Evolutionary conservation across 148 eudicot genomes (phyloP).

Genomic region (Nyssa sinensis): DNA sequence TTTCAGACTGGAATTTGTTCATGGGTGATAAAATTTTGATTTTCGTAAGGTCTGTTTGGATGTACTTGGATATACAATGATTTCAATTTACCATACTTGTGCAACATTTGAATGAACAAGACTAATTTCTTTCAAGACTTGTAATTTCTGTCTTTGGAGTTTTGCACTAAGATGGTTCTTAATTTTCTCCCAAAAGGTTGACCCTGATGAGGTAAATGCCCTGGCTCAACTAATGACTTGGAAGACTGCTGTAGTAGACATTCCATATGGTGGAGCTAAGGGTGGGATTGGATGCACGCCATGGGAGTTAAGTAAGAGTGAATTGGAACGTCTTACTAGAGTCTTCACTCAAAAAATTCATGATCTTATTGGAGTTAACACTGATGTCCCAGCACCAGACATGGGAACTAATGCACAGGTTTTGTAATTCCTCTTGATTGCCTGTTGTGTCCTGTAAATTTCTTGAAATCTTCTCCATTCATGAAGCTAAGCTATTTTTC

Average conservation of each 20-base stretch:
- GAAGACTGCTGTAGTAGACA: constrained; percentile 59
- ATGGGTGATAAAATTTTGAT: neutral
- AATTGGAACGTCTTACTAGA: constrained; percentile 59
- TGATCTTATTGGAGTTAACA: constrained; percentile 46
- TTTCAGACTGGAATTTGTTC: neutral
- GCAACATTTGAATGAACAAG: neutral
- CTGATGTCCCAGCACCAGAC: constrained; percentile 57
- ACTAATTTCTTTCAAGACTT: neutral
- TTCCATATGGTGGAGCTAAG: constrained; percentile 65
- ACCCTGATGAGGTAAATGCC: constrained; percentile 64
- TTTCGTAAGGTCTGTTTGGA: neutral
- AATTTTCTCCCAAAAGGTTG: constrained; percentile 32
- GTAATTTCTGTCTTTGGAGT: neutral
- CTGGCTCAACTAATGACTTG: constrained; percentile 68
- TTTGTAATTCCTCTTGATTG: neutral
- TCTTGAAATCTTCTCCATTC: neutral
- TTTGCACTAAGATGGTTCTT: neutral
- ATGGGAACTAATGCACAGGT: constrained; percentile 65
- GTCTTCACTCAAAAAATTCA: constrained; percentile 63
- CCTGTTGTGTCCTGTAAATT: neutral
- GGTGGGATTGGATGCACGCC: constrained; percentile 58
- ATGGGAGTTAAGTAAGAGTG: constrained; percentile 39
- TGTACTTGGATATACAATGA: neutral
- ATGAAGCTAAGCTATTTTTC: neutral
- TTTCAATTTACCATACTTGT: neutral